Conservation (phyloP, 768 basidiomycete species). For the Tephrocybe sp. region DNA sequence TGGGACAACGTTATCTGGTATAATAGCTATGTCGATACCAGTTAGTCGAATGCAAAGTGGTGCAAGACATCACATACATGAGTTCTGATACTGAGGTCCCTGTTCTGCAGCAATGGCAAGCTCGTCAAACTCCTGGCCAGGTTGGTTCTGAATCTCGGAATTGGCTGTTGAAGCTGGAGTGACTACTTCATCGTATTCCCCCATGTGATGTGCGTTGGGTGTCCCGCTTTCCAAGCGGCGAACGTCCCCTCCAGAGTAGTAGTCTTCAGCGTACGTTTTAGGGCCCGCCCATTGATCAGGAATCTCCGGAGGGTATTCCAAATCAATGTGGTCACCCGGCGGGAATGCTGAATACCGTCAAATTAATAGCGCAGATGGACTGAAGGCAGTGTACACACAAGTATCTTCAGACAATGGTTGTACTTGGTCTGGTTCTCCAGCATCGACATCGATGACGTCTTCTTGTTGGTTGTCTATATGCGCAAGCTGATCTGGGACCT, state of each 20-base stretch:
- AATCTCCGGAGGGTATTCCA: constrained; percentile 24
- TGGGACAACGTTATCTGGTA: constrained; percentile 11
- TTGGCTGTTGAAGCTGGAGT: constrained; percentile 4
- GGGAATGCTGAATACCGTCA: constrained; percentile 9
- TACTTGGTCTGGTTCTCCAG: constrained; percentile 12
- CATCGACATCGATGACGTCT: constrained; percentile 8
- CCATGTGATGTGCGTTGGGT: constrained; percentile 8
- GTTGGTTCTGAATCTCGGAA: neutral
- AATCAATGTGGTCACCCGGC: constrained; percentile 13
- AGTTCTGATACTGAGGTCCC: constrained; percentile 8
- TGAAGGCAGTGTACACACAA: constrained; percentile 23
- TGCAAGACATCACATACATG: constrained; percentile 7
- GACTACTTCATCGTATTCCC: constrained; percentile 9
- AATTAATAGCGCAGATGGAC: neutral
- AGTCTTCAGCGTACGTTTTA: constrained; percentile 33
- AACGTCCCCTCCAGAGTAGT: constrained; percentile 30
- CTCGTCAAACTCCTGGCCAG: constrained; percentile 1
- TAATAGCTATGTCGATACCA: neutral
- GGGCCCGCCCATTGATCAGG: constrained; percentile 36
- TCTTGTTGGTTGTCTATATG: neutral
- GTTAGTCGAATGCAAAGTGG: neutral
- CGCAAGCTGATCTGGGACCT: neutral
- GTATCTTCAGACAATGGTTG: constrained; percentile 33
- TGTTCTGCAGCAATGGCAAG: constrained; percentile 11
- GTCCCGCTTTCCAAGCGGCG: neutral